A percentile compares a stretch with the other conserved stretches of the same genome.
phyloP scores from a whole-genome alignment of 768 basidiomycete species.

The Collybia sordida region DNA sequence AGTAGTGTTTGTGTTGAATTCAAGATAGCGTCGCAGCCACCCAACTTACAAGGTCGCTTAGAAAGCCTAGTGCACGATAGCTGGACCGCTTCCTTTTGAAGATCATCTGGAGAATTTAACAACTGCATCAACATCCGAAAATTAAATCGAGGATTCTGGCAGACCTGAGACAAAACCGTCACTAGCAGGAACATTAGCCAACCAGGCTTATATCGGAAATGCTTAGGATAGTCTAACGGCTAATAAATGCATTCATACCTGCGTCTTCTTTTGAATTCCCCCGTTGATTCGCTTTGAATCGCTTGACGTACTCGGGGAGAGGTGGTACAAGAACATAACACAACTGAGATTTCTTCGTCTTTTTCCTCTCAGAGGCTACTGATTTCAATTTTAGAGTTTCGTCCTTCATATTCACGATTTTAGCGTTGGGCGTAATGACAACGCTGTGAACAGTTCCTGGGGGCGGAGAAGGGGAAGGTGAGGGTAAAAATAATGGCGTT shows the following conservation, averaged over 20 bases:
- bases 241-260: conserved; percentile 16
- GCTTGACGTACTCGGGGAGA: conserved; percentile 25
- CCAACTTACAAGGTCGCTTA: conserved; percentile 57
- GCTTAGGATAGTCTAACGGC: no score
- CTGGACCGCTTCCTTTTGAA: conserved; percentile 43
- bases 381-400: neutral
- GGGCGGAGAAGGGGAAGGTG: conserved; percentile 34
- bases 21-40: conserved; percentile 50
- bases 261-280: conserved; percentile 11
- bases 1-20: conserved; percentile 52
- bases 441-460: neutral
- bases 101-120: conserved; percentile 35
- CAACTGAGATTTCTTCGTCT: neutral
- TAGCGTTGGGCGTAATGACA: neutral
- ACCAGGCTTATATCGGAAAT: no score
- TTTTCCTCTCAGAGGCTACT: neutral
- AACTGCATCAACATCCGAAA: conserved; percentile 7
- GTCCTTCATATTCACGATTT: neutral
- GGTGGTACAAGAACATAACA: conserved; percentile 32
- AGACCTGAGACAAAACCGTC: conserved; percentile 15
- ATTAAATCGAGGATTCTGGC: conserved; percentile 3
- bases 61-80: conserved; percentile 49
- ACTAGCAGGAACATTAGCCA: conserved; percentile 12
- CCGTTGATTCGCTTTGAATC: conserved; percentile 7
- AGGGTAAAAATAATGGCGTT: conserved; percentile 50